phyloP scores from a whole-genome alignment of 129 eudicot genomes.

The Scalesia atractyloides region DNA sequence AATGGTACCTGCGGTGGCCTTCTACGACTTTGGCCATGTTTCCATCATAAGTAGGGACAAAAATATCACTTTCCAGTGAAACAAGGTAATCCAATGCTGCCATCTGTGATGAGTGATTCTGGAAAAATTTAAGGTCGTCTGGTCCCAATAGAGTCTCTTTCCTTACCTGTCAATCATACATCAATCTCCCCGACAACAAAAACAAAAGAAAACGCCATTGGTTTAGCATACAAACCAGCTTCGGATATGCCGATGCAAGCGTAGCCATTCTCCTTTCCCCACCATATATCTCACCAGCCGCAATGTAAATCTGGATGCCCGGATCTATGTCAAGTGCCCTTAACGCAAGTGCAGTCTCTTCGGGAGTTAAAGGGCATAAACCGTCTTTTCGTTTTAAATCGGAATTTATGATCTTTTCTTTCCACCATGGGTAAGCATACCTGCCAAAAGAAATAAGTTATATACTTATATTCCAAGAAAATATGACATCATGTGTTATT shows the following conservation, averaged over 20 bases:
- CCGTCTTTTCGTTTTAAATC: constrained; percentile 90
- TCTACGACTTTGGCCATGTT: constrained; percentile 99
- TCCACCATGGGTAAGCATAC: constrained; percentile 99
- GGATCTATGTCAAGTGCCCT: constrained; percentile 79
- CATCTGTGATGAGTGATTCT: constrained; percentile 98
- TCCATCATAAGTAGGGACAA: constrained; percentile 96
- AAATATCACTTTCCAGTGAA: constrained; percentile 92
- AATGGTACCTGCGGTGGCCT: constrained; percentile 90
- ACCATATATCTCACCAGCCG: constrained; percentile 98
- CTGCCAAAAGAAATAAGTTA: constrained; percentile 40
- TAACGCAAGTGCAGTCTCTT: constrained; percentile 86
- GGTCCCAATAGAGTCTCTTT: constrained; percentile 88
- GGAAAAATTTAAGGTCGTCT: constrained; percentile 78
- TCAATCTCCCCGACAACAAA: not conserved
- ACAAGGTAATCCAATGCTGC: constrained; percentile 98
- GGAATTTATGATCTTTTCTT: constrained; percentile 91
- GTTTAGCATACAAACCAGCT: constrained; percentile 59
- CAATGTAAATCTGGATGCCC: constrained; percentile 83
- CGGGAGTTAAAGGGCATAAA: constrained; percentile 96
- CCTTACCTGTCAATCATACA: constrained; percentile 65
- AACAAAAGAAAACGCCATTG: not conserved
- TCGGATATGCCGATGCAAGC: constrained; percentile 76
- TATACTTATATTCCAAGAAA: constrained; percentile 9
- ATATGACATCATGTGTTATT: not conserved
- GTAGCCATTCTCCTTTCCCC: constrained; percentile 87